Percentiles rank a stretch among this genome's conserved stretches.
phyloP scores from a whole-genome alignment of 352 stramenopile genomes.

The Phytophthora fragariaefolia region DNA sequence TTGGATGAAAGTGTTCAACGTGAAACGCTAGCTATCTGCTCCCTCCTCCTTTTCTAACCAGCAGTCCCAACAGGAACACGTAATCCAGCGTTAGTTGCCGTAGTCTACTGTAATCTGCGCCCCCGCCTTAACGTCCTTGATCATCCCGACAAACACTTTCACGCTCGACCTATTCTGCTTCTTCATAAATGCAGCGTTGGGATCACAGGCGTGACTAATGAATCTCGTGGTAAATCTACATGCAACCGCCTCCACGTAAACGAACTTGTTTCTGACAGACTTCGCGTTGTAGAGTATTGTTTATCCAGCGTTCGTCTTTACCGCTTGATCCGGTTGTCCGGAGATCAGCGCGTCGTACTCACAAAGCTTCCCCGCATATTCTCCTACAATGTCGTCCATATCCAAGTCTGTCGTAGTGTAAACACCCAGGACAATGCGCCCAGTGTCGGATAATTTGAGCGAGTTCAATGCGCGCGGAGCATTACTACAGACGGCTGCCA shows the following conservation, averaged over 20 bases:
- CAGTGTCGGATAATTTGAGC: conserved; percentile 7
- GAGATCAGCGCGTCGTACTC: neutral
- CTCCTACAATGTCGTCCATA: neutral
- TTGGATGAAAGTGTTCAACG: too few relatives aligned
- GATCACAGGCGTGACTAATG: conserved; percentile 4
- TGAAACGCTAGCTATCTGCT: too few relatives aligned
- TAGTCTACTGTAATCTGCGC: too few relatives aligned
- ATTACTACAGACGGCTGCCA: conserved; percentile 16
- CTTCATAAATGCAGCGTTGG: conserved; percentile 11
- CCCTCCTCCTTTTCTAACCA: too few relatives aligned
- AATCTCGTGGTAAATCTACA: neutral
- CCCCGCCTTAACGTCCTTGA: neutral
- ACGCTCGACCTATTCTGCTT: conserved; percentile 7
- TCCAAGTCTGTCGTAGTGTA: conserved; percentile 3
- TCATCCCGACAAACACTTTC: conserved; percentile 12
- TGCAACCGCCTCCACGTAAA: conserved; percentile 7
- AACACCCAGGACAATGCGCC: neutral
- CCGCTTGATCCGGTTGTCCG: conserved; percentile 1
- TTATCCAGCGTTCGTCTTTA: conserved; percentile 14
- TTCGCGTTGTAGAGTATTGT: neutral
- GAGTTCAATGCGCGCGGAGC: neutral
- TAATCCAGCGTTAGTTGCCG: too few relatives aligned
- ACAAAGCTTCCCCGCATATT: conserved; percentile 1
- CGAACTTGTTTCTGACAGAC: neutral
- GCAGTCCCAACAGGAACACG: too few relatives aligned